Base-by-base conservation (phyloP, 108 stramenopile genomes). In the Cyclotella cryptica region DNA sequence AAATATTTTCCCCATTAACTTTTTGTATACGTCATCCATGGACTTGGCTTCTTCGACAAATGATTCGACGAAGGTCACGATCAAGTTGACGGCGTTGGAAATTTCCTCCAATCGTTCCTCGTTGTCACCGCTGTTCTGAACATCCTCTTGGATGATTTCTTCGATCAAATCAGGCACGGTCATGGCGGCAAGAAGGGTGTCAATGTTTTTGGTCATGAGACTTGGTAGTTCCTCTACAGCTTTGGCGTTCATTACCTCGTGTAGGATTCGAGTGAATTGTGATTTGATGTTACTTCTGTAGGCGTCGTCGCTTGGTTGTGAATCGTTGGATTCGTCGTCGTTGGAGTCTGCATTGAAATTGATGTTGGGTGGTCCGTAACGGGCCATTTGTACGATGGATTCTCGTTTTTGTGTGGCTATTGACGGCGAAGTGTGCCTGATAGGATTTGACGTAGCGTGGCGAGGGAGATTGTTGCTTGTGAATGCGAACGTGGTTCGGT, bases 1-100 rank as follows among this genome's bases (percentile, higher is more conserved):
- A 28, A 94, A 79, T 27, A 94, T 94, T 55, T 85, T 90, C 12
- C 91, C 90, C 66, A 94, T 41, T 11, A 91, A 65, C 29, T 87
- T 10, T 62, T 90, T 89, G 73, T 92, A 83, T 0, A 75, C 71
- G 19, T 65, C 63, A 49, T 94, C 89, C 69, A 89, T 72, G 17
- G 69, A 41, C 49, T 62, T 45, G 11, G 89, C 77, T 69, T 90
- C 61, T 39, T 86, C 74, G 17, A 88, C 90, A 61, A 94, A 91
- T 22, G 80, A 77, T 74, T 94, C 91, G 0, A 74, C 87, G 70
- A 90, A 94, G 17, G 73, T 64, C n/a, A 94, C 9, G 24, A 92
- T 84, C n/a, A 79, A 21, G 58, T 92, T 86, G 14, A 88, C 67
- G 8, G 87, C 85, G 57, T 75, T 66, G 0, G 75, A 79, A 10